Evolutionary conservation across 306 rosid genomes (phyloP), one percentile per base, ranked within the genome.

Genomic region (Mimosa pudica): DNA sequence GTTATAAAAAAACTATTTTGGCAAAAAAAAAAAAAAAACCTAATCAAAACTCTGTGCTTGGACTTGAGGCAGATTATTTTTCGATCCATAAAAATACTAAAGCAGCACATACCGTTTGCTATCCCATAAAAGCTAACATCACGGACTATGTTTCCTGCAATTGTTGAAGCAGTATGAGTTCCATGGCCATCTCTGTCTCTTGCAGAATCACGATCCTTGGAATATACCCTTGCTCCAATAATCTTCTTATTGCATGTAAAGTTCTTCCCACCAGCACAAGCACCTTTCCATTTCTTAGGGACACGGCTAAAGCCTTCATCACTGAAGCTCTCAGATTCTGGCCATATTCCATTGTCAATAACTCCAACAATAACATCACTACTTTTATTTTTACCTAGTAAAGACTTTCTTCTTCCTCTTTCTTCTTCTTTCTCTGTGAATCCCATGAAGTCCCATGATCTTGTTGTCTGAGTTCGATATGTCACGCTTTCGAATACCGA

Each of bases 371-470:
- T 38, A 6, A 65, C 71, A 42, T 65, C 71, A 38, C 48, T 17
- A 10, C 16, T 48, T 38, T 2, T 38, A 14, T 54, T 13, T 65
- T n/a, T 14, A 8, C 32, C 6, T 38, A 18, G 4, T 17, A 18
- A 2, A 30, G 6, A 2, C 47, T 65, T 65, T 16, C 47, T 8
- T 36, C 8, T 7, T 14, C 42, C 42, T 38, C 42, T 38, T 38
- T 38, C 42, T 38, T 38, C 42, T 38, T 38, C 5, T 38, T 38
- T 38, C 42, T 38, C 42, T 38, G 42, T 12, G 47, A 65, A 35
- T 13, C 70, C 70, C 47, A 64, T 6, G 70, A 65, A 65, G 46
- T 65, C 70, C 70, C 70, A 66, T 8, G 71, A 66, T 38, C 71
- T 66, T 66, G 71, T 66, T 2, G 52, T 42, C 30, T 41, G 33